Conservation (phyloP, 495 filamentous ascomycete species). For the Mytilinidion resinicola region DNA sequence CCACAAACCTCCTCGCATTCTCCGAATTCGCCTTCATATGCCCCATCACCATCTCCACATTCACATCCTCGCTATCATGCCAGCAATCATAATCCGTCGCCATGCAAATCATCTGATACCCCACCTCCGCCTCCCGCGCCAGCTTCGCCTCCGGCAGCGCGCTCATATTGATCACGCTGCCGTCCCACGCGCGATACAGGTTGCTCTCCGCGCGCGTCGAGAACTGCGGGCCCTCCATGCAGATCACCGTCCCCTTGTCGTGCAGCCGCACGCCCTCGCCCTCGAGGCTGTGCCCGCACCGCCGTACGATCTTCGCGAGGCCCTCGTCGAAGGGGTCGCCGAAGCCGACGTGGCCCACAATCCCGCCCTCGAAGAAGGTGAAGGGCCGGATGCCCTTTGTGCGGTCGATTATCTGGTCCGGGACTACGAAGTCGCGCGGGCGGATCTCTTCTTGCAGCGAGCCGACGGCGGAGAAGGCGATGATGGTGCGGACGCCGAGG, state of each 20-base stretch:
- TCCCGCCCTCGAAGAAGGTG: slow-evolving; percentile 91
- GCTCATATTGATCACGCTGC: slow-evolving; percentile 94
- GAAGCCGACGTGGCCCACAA: slow-evolving; percentile 92
- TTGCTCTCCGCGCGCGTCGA: slow-evolving; percentile 93
- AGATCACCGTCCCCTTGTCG: slow-evolving; percentile 70
- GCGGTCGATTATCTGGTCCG: slow-evolving; percentile 94
- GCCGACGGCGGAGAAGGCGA: slow-evolving; percentile 94
- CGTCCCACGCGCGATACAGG: slow-evolving; percentile 89
- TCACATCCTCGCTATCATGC: slow-evolving; percentile 64
- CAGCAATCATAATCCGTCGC: slow-evolving; percentile 98
- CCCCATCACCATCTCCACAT: slow-evolving; percentile 93
- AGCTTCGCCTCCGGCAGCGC: slow-evolving; percentile 94
- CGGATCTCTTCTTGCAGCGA: slow-evolving; percentile 84
- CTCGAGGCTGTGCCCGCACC: slow-evolving; percentile 67
- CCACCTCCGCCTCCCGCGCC: slow-evolving; percentile 90
- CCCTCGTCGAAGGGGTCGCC: slow-evolving; percentile 86
- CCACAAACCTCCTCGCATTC: slow-evolving; percentile 80
- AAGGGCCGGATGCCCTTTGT: slow-evolving; percentile 82
- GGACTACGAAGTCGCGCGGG: slow-evolving; percentile 92
- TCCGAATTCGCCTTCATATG: slow-evolving; percentile 88
- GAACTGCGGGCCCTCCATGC: slow-evolving; percentile 98
- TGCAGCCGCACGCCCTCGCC: slow-evolving; percentile 77
- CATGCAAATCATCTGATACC: slow-evolving; percentile 99
- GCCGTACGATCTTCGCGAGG: slow-evolving; percentile 63
- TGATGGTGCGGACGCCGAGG: slow-evolving; percentile 79